Base-by-base conservation (phyloP, 352 stramenopile genomes). In the Pythium pyrilobum region DNA sequence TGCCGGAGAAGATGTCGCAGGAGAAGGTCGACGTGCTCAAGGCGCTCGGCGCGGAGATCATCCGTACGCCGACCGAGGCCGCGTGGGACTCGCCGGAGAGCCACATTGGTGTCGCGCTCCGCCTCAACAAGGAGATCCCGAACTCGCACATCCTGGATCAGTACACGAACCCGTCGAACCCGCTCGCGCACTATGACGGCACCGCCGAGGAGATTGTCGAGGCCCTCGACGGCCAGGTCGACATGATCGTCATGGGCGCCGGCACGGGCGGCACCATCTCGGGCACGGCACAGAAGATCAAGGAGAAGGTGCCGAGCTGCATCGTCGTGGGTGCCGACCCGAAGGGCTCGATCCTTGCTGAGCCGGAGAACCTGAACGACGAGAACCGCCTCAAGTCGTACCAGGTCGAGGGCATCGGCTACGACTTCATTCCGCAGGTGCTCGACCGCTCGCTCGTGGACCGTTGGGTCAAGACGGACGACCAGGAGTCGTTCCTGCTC, bases 81-180 rank as follows among this genome's bases (percentile, higher is more conserved):
- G 92, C 96, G 5, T 98, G 81, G 68, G 93, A 98, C 77, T 97
- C 93, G 16, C 95, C 95, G 6, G 94, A 98, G 63, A 94, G 76
- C 33, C 90, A 98, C 62, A 97, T 99, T 66, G 86, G 77, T 28
- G 96, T 98, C 42, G 96, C 95, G 1, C 86, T 89, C 24, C 72
- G 92, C 29, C 77, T 98, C 25, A 91, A 98, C 49, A 81, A 86
- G 31, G 92, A 98, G 67, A 96, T 98, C 42, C 89, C 89, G 8
- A 98, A 98, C 72, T 89, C 83, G 21, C 91, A 98, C 68, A 98
- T 98, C 55, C 71, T 98, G 2, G 91, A 98, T 71, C 96, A 91
- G 71, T 99, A 98, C 77, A 83, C 85, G n/a, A 99, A 99, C 72
- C 85, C 86, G 16, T 92, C 85, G 29, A 99, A 99, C 79, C 95